Conservation (phyloP, 345 rosid genomes). For the Fremontodendron californicum region DNA sequence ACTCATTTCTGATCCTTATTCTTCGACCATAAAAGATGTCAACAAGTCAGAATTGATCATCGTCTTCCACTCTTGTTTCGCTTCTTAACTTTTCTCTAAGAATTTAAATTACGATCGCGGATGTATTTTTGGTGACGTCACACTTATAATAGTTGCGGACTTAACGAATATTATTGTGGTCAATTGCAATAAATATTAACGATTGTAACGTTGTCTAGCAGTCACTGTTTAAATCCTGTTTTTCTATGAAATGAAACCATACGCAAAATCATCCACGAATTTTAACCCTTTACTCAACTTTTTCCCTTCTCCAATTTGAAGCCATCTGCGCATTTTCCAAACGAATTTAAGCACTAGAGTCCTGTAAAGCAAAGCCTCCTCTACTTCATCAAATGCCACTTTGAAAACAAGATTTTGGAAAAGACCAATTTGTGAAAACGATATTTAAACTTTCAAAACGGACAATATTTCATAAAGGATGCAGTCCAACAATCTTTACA, state of each 20-base stretch:
- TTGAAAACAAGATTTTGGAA: too few species aligned
- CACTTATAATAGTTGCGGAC: too few species aligned
- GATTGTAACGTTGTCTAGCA: too few species aligned
- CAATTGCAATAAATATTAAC: too few species aligned
- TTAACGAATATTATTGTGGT: too few species aligned
- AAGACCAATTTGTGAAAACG: too few species aligned
- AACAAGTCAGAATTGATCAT: constrained; percentile 19
- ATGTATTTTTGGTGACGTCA: too few species aligned
- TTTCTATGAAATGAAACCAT: constrained; percentile 12
- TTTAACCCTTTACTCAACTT: constrained; percentile 6
- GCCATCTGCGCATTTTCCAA: constrained; percentile 22
- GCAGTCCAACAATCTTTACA: too few species aligned
- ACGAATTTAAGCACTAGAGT: not conserved
- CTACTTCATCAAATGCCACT: constrained; percentile 19
- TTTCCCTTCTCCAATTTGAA: constrained; percentile 28
- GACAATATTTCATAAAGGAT: too few species aligned
- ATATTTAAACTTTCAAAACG: too few species aligned
- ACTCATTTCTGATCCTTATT: constrained; percentile 5
- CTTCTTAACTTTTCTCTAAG: not conserved
- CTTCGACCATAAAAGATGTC: constrained; percentile 17
- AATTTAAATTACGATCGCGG: too few species aligned
- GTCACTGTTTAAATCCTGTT: too few species aligned
- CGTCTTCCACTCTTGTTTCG: not conserved
- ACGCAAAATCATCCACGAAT: constrained; percentile 14
- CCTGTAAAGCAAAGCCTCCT: constrained; percentile 11